Evolutionary conservation across 1,284 basidiomycete species (phyloP).

Genomic region (Austroboletus niveus): DNA sequence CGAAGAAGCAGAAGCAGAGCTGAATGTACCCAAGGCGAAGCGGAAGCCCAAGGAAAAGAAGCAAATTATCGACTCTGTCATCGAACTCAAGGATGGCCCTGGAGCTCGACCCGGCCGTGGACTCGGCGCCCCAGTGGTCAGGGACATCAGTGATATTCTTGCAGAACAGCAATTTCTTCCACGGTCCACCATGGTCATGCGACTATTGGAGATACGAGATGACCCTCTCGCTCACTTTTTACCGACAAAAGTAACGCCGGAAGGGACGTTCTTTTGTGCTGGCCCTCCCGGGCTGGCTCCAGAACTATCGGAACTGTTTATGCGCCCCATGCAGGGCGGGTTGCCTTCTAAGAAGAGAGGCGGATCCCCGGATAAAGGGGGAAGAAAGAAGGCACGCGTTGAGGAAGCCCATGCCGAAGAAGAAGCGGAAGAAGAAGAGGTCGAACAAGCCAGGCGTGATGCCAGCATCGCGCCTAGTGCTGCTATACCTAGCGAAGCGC

Average conservation of each 20-base stretch:
- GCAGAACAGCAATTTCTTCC: constrained; percentile 82
- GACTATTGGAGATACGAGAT: constrained; percentile 78
- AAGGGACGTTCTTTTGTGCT: constrained; percentile 75
- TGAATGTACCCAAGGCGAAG: constrained; percentile 41
- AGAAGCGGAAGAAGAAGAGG: constrained; percentile 42
- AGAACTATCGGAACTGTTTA: constrained; percentile 80
- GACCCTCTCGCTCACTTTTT: constrained; percentile 86
- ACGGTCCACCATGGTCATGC: constrained; percentile 77
- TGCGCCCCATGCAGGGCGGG: constrained; percentile 64
- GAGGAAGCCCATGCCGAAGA: constrained; percentile 45
- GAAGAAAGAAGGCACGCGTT: constrained; percentile 61
- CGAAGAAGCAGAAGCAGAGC: constrained; percentile 37
- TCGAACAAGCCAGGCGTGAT: constrained; percentile 69
- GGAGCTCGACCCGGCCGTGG: constrained; percentile 54
- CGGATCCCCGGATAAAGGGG: constrained; percentile 49
- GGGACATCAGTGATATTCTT: constrained; percentile 74
- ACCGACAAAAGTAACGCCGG: constrained; percentile 69
- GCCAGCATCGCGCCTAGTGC: constrained; percentile 59
- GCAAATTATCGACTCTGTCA: constrained; percentile 80
- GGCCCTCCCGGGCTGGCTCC: constrained; percentile 80
- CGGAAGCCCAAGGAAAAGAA: constrained; percentile 67
- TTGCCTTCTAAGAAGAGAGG: constrained; percentile 52
- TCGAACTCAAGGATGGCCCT: constrained; percentile 76
- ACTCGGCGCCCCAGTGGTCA: constrained; percentile 54
- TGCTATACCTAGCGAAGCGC: constrained; percentile 50